Conservation (phyloP, 163 green algal species). For the Picocystis sp. region DNA sequence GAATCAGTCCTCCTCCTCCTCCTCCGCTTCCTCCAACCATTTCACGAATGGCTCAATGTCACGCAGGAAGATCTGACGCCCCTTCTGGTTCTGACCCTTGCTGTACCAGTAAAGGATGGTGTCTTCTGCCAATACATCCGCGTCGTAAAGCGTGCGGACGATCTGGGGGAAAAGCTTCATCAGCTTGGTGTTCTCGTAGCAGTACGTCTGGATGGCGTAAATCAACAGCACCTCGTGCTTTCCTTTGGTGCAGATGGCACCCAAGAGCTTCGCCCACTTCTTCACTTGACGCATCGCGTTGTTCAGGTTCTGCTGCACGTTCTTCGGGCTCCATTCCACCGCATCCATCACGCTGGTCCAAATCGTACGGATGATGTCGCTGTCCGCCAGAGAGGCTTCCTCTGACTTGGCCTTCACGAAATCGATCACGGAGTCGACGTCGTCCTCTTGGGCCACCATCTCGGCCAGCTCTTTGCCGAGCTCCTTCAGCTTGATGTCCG, state of each 20-base stretch:
- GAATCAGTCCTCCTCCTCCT: conserved; percentile 53
- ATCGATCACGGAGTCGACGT: conserved; percentile 40
- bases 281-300: conserved; percentile 32
- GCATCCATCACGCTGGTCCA: conserved; percentile 60
- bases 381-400: conserved; percentile 18
- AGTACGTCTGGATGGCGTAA: conserved; percentile 59
- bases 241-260: conserved; percentile 39
- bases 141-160: conserved; percentile 80
- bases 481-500: conserved; percentile 59
- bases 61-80: conserved; percentile 81
- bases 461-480: conserved; percentile 48
- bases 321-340: conserved; percentile 69
- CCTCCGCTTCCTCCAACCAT: conserved; percentile 96
- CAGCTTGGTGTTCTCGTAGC: conserved; percentile 89
- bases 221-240: conserved; percentile 71
- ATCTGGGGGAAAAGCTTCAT: conserved; percentile 90
- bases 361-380: conserved; percentile 31
- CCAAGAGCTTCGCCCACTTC: conserved; percentile 60
- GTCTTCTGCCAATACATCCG: conserved; percentile 78
- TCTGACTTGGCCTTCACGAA: conserved; percentile 40
- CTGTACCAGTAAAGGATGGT: conserved; percentile 70
- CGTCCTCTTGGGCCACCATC: conserved; percentile 38
- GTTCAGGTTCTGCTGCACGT: conserved; percentile 63
- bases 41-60: conserved; percentile 96
- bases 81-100: conserved; percentile 70